A percentile compares a stretch with the other conserved stretches of the same genome.
Evolutionary conservation across 306 rosid species (phyloP).

Genomic region (Albizia julibrissin): DNA sequence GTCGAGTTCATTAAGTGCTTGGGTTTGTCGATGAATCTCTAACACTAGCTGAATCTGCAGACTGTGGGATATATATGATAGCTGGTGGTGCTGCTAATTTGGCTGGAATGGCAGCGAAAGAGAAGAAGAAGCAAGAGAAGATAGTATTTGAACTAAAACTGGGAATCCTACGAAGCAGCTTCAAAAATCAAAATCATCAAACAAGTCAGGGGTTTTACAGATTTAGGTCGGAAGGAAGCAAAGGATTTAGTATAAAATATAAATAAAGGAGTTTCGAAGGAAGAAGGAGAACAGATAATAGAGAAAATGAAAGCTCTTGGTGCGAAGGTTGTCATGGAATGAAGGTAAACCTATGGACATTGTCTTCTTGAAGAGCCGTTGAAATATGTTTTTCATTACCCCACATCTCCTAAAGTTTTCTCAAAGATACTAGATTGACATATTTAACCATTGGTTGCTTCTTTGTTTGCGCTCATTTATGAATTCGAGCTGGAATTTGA

Average conservation of each 20-base stretch:
- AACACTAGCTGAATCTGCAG: too few relatives aligned
- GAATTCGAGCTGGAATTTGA: not conserved
- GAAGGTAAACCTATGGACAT: conserved; percentile 32
- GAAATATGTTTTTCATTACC: conserved; percentile 28
- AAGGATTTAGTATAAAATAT: conserved; percentile 79
- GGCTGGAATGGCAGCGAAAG: conserved; percentile 67
- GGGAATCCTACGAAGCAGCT: conserved; percentile 78
- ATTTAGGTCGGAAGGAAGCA: conserved; percentile 88
- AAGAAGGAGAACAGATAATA: conserved; percentile 77
- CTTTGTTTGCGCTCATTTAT: not conserved
- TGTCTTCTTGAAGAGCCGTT: conserved; percentile 10
- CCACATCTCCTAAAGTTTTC: conserved; percentile 19
- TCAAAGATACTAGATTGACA: too few relatives aligned
- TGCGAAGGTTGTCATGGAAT: conserved; percentile 83
- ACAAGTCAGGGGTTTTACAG: conserved; percentile 82
- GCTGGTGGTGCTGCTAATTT: conserved; percentile 72
- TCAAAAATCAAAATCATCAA: conserved; percentile 86
- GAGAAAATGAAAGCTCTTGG: conserved; percentile 93
- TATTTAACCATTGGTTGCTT: conserved; percentile 25
- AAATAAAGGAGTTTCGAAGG: conserved; percentile 85
- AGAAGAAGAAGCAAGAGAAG: conserved; percentile 83
- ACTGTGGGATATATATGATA: conserved; percentile 66
- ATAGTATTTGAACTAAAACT: conserved; percentile 75
- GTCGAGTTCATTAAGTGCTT: conserved; percentile 73
- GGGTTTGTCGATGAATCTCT: too few relatives aligned